Conservation (phyloP, 805 yeast species). For the Monosporozyma aerobia region DNA sequence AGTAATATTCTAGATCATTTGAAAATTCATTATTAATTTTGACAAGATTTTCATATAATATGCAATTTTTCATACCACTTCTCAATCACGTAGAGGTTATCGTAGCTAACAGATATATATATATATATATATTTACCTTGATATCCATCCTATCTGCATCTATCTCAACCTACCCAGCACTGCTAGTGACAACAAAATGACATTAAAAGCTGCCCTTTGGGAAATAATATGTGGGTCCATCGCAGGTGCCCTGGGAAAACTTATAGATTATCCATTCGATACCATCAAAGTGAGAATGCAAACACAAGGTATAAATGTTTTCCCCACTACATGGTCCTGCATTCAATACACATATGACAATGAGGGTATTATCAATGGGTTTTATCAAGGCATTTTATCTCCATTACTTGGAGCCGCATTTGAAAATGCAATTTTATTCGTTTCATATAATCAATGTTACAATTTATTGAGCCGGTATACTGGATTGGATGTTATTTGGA, state of each 20-base stretch:
- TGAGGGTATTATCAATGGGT: slow-evolving; percentile 67
- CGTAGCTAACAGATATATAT: too few relatives aligned
- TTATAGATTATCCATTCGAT: slow-evolving; percentile 87
- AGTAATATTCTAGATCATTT: too few relatives aligned
- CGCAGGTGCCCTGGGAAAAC: slow-evolving; percentile 76
- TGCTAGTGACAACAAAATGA: not conserved
- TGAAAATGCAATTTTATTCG: slow-evolving; percentile 75
- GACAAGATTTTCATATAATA: too few relatives aligned
- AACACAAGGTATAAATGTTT: slow-evolving; percentile 54
- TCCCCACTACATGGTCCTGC: slow-evolving; percentile 56
- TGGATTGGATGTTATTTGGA: slow-evolving; percentile 30
- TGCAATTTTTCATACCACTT: too few relatives aligned
- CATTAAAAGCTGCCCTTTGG: slow-evolving; percentile 17
- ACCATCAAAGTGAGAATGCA: slow-evolving; percentile 84
- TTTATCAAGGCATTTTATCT: slow-evolving; percentile 67
- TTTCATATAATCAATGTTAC: slow-evolving; percentile 47
- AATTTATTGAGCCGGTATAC: slow-evolving; percentile 26
- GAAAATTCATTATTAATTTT: too few relatives aligned
- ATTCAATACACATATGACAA: slow-evolving; percentile 47
- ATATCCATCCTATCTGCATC: not conserved
- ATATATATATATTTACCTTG: not conserved
- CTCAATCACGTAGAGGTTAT: too few relatives aligned
- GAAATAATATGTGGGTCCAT: slow-evolving; percentile 34
- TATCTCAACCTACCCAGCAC: too few relatives aligned
- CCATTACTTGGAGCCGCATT: slow-evolving; percentile 88